phyloP scores from a whole-genome alignment of 1,139 yeast species.

The Sugiyamaella pinicola region DNA sequence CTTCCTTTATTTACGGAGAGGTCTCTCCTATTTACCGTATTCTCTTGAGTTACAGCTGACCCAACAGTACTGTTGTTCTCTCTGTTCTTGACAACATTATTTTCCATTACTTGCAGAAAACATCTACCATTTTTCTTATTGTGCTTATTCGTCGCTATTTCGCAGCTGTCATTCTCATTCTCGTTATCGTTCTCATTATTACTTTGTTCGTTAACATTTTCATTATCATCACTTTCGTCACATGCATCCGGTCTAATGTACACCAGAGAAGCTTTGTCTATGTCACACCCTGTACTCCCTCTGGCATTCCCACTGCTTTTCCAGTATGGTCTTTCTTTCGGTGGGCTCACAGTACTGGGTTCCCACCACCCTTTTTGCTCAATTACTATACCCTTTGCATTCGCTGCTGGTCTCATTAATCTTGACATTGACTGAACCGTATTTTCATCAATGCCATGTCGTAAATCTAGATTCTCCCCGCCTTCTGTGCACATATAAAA shows the following conservation, averaged over 20 bases:
- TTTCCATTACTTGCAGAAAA: neutral
- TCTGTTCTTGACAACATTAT: neutral
- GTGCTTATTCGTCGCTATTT: too few relatives aligned
- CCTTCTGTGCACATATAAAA: conserved; percentile 6
- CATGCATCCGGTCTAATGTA: neutral
- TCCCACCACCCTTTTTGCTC: conserved; percentile 7
- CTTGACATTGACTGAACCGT: neutral
- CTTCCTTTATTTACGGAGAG: too few relatives aligned
- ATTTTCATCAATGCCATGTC: neutral
- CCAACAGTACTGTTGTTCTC: too few relatives aligned
- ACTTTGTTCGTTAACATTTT: neutral
- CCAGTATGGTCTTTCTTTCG: conserved; percentile 1
- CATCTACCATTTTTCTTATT: too few relatives aligned
- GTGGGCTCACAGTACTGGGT: neutral
- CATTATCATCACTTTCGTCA: neutral
- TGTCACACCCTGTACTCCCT: neutral
- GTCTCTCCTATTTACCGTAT: too few relatives aligned
- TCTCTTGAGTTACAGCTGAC: too few relatives aligned
- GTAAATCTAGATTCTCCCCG: neutral
- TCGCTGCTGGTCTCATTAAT: neutral
- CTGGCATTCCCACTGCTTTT: neutral
- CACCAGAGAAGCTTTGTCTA: neutral
- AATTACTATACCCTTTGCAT: neutral
- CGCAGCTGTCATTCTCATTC: too few relatives aligned
- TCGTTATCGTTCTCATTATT: too few relatives aligned